These are phyloP conservation scores for Monosporascus sp. DNA, from an alignment of 2,329 filamentous ascomycete species.

Conservation along the genomic window DNA sequence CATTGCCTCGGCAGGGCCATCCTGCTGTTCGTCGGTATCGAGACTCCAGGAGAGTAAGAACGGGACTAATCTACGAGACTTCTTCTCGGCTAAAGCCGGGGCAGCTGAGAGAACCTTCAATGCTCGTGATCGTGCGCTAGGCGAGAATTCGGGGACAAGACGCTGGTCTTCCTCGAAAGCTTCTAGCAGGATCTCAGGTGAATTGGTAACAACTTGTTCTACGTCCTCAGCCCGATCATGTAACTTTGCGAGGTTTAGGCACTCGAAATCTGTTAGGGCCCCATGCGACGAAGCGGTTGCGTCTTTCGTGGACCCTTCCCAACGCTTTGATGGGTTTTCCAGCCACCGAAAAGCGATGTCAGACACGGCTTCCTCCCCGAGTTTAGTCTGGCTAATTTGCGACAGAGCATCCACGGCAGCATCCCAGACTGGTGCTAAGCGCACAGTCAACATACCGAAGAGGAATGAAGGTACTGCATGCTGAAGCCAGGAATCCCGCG, in stretches of 20 bases:
- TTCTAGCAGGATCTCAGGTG: slow-evolving; percentile 53
- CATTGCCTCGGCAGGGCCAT: slow-evolving; percentile 16
- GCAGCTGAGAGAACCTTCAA: slow-evolving; percentile 70
- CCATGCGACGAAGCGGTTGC: slow-evolving; percentile 28
- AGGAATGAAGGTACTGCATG: slow-evolving; percentile 74
- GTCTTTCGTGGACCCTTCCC: slow-evolving; percentile 38
- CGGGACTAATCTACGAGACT: slow-evolving; percentile 79
- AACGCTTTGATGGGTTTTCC: slow-evolving; percentile 48
- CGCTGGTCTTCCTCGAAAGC: slow-evolving; percentile 62
- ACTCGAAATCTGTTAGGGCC: slow-evolving; percentile 73
- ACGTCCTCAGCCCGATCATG: slow-evolving; percentile 45
- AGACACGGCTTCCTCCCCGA: slow-evolving; percentile 68
- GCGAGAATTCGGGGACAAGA: slow-evolving; percentile 42
- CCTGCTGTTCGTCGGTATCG: slow-evolving; percentile 41
- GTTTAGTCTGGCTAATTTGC: slow-evolving; percentile 63
- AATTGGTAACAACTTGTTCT: slow-evolving; percentile 46
- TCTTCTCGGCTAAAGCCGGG: slow-evolving; percentile 76
- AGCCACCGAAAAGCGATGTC: slow-evolving; percentile 77
- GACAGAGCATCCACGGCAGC: slow-evolving; percentile 73
- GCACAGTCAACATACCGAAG: slow-evolving; percentile 84
- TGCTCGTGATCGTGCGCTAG: slow-evolving; percentile 67
- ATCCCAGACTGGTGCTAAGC: slow-evolving; percentile 81
- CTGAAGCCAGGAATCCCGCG: slow-evolving; percentile 59
- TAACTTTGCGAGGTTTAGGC: slow-evolving; percentile 65
- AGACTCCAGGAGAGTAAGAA: slow-evolving; percentile 78